Evolutionary conservation across 495 filamentous ascomycete genomes (phyloP).

Genomic region (Rusavskia elegans): DNA sequence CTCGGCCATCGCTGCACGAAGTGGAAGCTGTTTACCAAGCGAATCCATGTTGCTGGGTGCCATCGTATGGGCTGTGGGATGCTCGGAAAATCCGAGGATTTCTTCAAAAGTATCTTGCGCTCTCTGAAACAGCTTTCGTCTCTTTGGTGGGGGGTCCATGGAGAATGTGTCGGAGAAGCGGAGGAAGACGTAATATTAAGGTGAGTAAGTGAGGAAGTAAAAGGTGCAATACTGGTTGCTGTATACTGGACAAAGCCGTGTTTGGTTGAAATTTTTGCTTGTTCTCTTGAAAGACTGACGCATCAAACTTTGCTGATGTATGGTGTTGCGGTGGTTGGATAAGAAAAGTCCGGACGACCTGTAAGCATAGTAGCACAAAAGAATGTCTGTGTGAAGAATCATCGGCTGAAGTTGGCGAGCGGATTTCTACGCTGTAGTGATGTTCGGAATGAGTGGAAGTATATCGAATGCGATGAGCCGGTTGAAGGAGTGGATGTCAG

Average conservation of each 20-base stretch:
- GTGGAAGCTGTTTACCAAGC: neutral
- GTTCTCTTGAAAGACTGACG: neutral
- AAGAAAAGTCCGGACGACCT: neutral
- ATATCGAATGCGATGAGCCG: constrained; percentile 1
- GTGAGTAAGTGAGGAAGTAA: no score
- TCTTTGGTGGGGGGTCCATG: constrained; percentile 14
- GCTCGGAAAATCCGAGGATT: neutral
- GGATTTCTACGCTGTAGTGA: constrained; percentile 11
- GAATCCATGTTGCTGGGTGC: neutral
- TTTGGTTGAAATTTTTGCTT: neutral
- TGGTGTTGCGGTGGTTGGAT: no score
- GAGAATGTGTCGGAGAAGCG: neutral
- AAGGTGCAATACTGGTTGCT: no score
- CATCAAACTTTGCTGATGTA: no score
- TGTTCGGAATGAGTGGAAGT: constrained; percentile 11
- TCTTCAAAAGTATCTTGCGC: neutral
- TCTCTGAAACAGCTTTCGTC: constrained; percentile 8
- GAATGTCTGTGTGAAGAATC: constrained; percentile 2
- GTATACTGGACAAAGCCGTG: no score
- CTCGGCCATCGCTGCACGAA: neutral
- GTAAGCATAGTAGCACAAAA: neutral
- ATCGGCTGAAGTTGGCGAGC: constrained; percentile 9
- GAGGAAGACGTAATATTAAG: neutral
- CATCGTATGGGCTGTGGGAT: neutral
- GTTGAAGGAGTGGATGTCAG: constrained; percentile 1